Evolutionary conservation across 108 stramenopile species (phyloP), one percentile per base, ranked within the genome.

Genomic region (Cyclotella kingstonii): DNA sequence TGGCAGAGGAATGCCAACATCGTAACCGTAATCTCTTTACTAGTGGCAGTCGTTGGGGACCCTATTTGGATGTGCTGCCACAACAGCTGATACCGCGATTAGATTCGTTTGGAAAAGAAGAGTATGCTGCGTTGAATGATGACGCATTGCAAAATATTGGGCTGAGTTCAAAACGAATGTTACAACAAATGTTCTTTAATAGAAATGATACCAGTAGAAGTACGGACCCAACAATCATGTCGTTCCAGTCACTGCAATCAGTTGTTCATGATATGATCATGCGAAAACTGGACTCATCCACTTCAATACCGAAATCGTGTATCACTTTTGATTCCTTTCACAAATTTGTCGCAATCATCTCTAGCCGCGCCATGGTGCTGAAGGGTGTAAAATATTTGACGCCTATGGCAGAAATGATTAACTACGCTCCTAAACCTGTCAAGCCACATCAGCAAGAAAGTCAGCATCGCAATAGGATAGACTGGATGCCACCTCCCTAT

Each of bases 351-450:
- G 77, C 79, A 31, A 76, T 92, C 22, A 66, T 83, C 6, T 52
- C 68, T 17, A 82, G 81, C 39, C 75, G 89, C 14, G 87, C 89
- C 25, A 84, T 93, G 80, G 70, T 86, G 1, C 79, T 95, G 9
- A 34, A 56, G 6, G 89, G 88, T 21, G 53, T 40, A 21, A 87
- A 84, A 70, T 61, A 78, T 41, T 55, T 96, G 23, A 68, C 81
- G 19, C 95, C 95, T 8, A 40, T 93, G 51, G 90, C 91, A 11
- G 91, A 93, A 31, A 84, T 93, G 81, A 70, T 87, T 21, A 96
- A 96, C 75, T 85, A 93, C 69, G 38, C 55, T 22, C 82, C 81
- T 39, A 15, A 56, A 38, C 53, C 53, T 17, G 1, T 27, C 4
- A 3, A 11, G 1, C 9, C 2, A 11, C 8, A 1, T 6, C 2